Conservation (phyloP, 345 rosid species). For the Litchi chinensis region DNA sequence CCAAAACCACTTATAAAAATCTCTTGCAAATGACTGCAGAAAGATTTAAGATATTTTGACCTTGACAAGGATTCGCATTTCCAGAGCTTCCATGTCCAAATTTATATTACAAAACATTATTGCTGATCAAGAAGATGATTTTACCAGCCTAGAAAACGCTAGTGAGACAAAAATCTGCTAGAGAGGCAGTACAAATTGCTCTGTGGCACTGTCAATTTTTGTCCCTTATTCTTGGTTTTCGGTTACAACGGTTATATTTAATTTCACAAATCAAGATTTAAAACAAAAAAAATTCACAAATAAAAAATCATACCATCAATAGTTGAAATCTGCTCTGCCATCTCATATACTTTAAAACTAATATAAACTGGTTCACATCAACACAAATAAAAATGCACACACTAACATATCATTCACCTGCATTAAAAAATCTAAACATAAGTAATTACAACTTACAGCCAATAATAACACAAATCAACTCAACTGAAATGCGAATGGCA, state of each 20-base stretch:
- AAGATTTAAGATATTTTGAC: not conserved
- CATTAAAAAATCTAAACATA: not conserved
- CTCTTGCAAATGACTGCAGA: not conserved
- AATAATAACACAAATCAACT: not conserved
- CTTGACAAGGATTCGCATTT: not conserved
- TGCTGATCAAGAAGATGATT: not conserved
- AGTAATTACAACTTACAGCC: not conserved
- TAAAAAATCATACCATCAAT: no score
- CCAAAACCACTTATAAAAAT: not conserved
- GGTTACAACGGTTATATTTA: not conserved
- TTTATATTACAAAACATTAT: no score
- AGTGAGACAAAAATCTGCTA: not conserved
- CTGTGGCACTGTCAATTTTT: not conserved
- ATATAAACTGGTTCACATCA: not conserved
- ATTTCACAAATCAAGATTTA: not conserved
- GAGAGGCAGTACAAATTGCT: not conserved
- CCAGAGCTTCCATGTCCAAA: not conserved
- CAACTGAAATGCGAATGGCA: conserved; percentile 8
- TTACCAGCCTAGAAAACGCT: not conserved
- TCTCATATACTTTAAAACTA: not conserved
- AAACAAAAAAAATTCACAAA: no score
- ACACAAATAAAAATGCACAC: not conserved
- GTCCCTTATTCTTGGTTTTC: not conserved
- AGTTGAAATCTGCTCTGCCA: not conserved
- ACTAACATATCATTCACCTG: not conserved